Evolutionary conservation across 306 rosid genomes (phyloP).

Genomic region (Oemleria cerasiformis): DNA sequence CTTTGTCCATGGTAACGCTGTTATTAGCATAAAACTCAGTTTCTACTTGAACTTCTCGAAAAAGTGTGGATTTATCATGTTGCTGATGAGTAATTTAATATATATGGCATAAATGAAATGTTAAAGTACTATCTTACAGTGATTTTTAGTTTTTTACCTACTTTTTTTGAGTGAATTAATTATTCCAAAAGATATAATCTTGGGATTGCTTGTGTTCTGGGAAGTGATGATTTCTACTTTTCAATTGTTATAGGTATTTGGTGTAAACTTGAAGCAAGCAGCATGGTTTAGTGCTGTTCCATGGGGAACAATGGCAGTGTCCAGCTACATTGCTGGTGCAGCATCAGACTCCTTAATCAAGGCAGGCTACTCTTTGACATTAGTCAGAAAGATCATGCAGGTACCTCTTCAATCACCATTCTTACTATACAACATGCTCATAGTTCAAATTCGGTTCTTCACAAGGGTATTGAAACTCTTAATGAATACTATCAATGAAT

Average conservation of each 20-base stretch:
- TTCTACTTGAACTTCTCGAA: background rate
- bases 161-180: too few relatives aligned
- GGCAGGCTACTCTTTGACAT: slow-evolving; percentile 59
- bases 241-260: slow-evolving; percentile 54
- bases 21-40: background rate
- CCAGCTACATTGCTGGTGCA: slow-evolving; percentile 79
- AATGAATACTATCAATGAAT: too few relatives aligned
- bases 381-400: slow-evolving; percentile 89
- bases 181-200: too few relatives aligned
- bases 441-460: background rate
- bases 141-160: too few relatives aligned
- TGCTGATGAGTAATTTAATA: background rate
- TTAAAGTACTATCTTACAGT: background rate
- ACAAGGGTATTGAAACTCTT: background rate
- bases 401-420: slow-evolving; percentile 31
- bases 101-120: background rate
- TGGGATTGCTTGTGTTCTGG: background rate
- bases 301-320: slow-evolving; percentile 93
- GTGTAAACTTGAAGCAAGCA: slow-evolving; percentile 87
- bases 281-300: slow-evolving; percentile 98
- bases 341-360: slow-evolving; percentile 67
- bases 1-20: background rate
- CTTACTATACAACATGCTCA: background rate
- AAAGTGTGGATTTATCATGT: background rate
- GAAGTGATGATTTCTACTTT: background rate